Evolutionary conservation across 163 green algal genomes (phyloP), one percentile per base, ranked within the genome.

Genomic region (Picocystis sp.): DNA sequence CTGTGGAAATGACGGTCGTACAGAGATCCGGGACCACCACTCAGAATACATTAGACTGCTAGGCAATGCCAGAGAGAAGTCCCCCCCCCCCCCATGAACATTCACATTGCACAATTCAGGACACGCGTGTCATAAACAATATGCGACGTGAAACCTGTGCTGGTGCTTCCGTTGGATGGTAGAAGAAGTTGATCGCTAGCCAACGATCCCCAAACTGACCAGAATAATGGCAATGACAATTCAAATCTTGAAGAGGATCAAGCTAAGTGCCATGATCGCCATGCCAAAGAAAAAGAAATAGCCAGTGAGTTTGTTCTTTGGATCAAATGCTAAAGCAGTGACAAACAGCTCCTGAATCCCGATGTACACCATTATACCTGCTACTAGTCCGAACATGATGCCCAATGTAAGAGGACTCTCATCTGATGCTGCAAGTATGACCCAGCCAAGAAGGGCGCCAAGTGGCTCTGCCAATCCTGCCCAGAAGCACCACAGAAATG

Each of bases 281-380:
- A 77, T 77, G 47, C 69, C 71, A 1, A 60, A n/a, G n/a, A 77
- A 58, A 19, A 69, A 41, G 34, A 21, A 73, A 9, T 66, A 64
- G 1, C 62, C 76, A 3, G 61, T 50, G 47, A 69, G 48, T 19
- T 46, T 62, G 62, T 89, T 76, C 15, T 74, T 35, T 1, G 63
- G 65, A 45, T 87, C 80, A 56, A 83, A 86, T 15, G 65, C 64
- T 25, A 83, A 68, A n/a, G 80, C 80, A 2, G 70, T 84, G 22
- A 80, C 79, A 14, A 88, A 66, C 33, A 89, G 65, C 60, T 89
- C 80, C 29, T 72, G 64, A 12, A 87, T 17, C n/a, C 57, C 68
- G 49, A 87, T 86, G 60, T 75, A 85, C 9, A 82, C 47, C 59
- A 69, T 69, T 53, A 69, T 65, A 21, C 61, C 61, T 9, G 33